Evolutionary conservation across 345 rosid genomes (phyloP), one percentile per base, ranked within the genome.

Genomic region (Clausena lansium): DNA sequence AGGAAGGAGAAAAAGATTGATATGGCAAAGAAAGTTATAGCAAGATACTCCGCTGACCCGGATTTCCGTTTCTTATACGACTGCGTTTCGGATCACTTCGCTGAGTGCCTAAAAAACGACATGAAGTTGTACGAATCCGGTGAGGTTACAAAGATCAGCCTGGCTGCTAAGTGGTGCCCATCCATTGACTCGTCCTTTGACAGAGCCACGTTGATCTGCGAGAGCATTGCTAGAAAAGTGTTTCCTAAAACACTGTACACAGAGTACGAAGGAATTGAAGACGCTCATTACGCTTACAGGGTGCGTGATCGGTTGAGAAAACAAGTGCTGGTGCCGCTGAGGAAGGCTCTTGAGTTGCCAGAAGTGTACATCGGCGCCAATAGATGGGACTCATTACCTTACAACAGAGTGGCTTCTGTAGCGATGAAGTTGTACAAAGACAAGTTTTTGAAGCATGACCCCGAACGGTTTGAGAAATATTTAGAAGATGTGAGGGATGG

Each of bases 91-190:
- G 92, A 90, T 65, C 80, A 85, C 9, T 91, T 91, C 10, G 87
- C 92, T 0, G 76, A 79, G 32, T 78, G 72, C 19, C 68, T 90
- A 8, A 86, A 47, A 38, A 70, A 35, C 1, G 91, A 91, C 28
- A 3, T 88, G 69, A 73, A 58, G 72, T 71, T 60, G 6, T 69
- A 86, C 65, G 76, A 78, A 1, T 85, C 88, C 0, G 86, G 84
- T 0, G 65, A 82, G 20, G 6, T 73, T 0, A 77, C n/a, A 39
- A 86, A 87, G 70, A 57, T 91, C 39, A 83, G 92, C 71, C 87
- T 93, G 0, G 94, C 95, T 0, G 93, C 93, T 0, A 91, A 93
- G 39, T 93, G 97, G 93, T 91, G 94, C 32, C 93, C 94, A 0
- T 93, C 91, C 0, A 70, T 89, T 0, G 91, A 89, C 28, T 89